phyloP scores from a whole-genome alignment of 2,329 filamentous ascomycete species.

The Cordyceps militaris region DNA sequence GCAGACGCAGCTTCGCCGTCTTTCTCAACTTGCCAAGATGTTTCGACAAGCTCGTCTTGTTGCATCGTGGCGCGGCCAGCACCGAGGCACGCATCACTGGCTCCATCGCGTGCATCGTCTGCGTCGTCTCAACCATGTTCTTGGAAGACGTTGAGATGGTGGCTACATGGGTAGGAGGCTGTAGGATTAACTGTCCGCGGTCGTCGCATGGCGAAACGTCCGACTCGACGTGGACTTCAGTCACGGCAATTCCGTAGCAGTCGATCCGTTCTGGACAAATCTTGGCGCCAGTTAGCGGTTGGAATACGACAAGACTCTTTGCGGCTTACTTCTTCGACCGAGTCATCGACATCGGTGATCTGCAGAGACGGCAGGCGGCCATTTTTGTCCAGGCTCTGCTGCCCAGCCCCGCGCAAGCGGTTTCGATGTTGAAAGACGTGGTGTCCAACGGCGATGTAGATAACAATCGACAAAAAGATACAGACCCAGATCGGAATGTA shows the following conservation, averaged over 20 bases:
- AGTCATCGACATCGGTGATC: constrained; percentile 24
- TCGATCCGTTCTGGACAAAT: constrained; percentile 18
- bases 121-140: neutral
- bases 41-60: neutral
- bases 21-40: constrained; percentile 17
- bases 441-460: constrained; percentile 51
- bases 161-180: neutral
- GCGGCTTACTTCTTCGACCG: constrained; percentile 27
- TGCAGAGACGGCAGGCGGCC: constrained; percentile 19
- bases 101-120: neutral
- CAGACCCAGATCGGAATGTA: constrained; percentile 56
- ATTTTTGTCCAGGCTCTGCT: constrained; percentile 19
- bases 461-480: constrained; percentile 45
- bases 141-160: neutral
- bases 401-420: constrained; percentile 40
- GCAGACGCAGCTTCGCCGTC: constrained; percentile 26
- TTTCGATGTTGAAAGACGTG: constrained; percentile 54
- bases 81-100: neutral
- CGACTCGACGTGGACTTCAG: constrained; percentile 40
- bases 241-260: constrained; percentile 41
- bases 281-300: neutral
- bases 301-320: neutral
- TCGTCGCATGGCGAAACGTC: constrained; percentile 14
- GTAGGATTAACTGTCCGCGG: constrained; percentile 2
- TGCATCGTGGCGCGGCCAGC: neutral